Evolutionary conservation across 2,329 filamentous ascomycete species (phyloP), one percentile per base, ranked within the genome.

Genomic region (Arthrobotrys sphaeroides): DNA sequence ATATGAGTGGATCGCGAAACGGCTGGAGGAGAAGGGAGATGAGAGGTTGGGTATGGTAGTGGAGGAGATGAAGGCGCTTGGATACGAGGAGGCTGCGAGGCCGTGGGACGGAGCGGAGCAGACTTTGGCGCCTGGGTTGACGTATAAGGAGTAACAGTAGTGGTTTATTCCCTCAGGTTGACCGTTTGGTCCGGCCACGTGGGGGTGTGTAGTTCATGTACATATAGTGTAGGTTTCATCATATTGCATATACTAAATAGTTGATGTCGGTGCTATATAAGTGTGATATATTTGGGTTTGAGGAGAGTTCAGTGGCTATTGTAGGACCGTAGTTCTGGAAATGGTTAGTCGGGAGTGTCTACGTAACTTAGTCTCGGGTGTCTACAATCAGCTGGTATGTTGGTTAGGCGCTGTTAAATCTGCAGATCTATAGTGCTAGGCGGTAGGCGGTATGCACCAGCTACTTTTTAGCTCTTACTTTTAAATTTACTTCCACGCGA

Each of bases 1-100:
- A 0, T 81, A 81, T 12, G 78, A 80, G 24, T 66, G 70, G 24
- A 77, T 84, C 72, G 80, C 81, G 3, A 72, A 76, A 40, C 76
- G 77, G 28, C 77, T 80, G 16, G 77, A 80, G 9, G 69, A 75
- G 38, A 77, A 73, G 18, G 70, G 77, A 5, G 82, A 84, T 80
- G 60, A 69, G 62, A 78, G 83, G 69, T 79, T 80, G n/a, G 78
- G 76, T 61, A 77, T 78, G 22, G 70, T 83, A 3, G 24, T 82
- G 51, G 77, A 78, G 38, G 80, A 82, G 70, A 80, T 81, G 79
- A 64, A 66, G 59, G 65, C 67, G 22, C 68, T 66, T 53, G 81
- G 78, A n/a, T 74, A 74, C 51, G 26, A 36, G 5, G n/a, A 33
- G 74, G 28, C 31, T 31, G 60, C 57, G 24, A 60, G 33, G 24